Conservation (phyloP, 2,329 filamentous ascomycete genomes). For the Talaromyces sp. region DNA sequence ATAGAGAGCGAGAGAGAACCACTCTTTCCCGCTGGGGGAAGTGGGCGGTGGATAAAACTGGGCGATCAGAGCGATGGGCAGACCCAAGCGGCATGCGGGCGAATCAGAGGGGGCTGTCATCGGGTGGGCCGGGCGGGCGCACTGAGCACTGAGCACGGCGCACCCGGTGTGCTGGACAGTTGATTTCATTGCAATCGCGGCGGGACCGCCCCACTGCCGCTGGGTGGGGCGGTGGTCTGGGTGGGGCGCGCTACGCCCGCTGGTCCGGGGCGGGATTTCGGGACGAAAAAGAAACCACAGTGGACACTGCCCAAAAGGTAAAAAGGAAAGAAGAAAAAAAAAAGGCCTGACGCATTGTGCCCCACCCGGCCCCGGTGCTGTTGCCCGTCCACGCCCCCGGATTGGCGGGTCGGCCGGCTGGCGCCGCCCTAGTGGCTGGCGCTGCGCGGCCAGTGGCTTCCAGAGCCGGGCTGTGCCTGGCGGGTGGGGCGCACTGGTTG, state of each 20-base stretch:
- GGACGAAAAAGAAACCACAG: constrained; percentile 2
- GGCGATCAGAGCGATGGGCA: background rate
- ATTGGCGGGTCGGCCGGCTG: background rate
- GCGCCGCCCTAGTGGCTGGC: background rate
- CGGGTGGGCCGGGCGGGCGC: background rate
- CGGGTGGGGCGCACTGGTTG: background rate
- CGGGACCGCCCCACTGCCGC: background rate
- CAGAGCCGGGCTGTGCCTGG: background rate
- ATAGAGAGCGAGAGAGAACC: constrained; percentile 11
- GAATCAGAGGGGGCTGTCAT: constrained; percentile 19
- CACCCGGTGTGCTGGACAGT: background rate
- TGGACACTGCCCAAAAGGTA: no score
- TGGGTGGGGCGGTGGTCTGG: background rate
- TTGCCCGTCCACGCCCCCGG: background rate
- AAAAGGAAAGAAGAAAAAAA: no score
- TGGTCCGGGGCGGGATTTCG: constrained; percentile 17
- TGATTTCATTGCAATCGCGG: no score
- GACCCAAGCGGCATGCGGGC: background rate
- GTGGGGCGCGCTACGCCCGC: constrained; percentile 1
- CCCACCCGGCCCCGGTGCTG: background rate
- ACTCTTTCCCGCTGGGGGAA: background rate
- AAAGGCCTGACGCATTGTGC: background rate
- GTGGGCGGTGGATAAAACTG: constrained; percentile 29
- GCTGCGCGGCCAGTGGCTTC: background rate
- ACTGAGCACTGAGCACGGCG: background rate